Evolutionary conservation across 768 basidiomycete species (phyloP), one percentile per base, ranked within the genome.

Genomic region (Leccinum variicolor): DNA sequence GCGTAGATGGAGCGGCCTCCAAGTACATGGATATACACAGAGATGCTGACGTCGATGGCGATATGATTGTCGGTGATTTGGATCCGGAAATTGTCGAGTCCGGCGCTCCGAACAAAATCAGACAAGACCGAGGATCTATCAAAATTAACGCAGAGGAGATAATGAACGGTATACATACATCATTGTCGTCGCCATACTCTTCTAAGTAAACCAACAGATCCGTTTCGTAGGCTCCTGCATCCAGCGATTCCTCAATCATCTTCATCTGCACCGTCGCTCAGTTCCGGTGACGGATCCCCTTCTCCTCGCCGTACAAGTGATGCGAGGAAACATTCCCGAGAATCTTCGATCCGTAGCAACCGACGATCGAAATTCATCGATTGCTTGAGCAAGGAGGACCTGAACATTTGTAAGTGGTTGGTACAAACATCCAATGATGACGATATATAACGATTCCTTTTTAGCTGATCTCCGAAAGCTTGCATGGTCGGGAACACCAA

Each of bases 401-500:
- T 95, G 50, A 88, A 93, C 69, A 88, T 97, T 49, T 84, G 90
- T 90, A 65, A 61, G 86, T 76, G 23, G 50, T 43, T 25, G 15
- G 52, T 33, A 31, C 31, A 50, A 52, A 28, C 31, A 21, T 26
- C 52, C 21, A 4, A 19, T 31, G 28, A 31, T 51, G 36, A 56
- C 26, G 28, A 50, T 46, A 61, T 61, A 56, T 53, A 14, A 60
- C 57, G 26, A 31, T 28, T 36, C 52, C 36, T 9, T 15, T 52
- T 26, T 50, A 90, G 91, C 84, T 19, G 91, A 93, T 69, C 78
- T 99, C 60, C 81, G 94, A 50, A 94, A 93, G 67, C 82, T 97
- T 50, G 88, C 94, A 19, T 99, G 97, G 97, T 88, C 89, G 52
- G 97, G 97, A 23, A 90, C 98, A 25, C 96, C 97, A 0, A 70